Base-by-base conservation (phyloP, 352 stramenopile species). In the Pythium monospermum region DNA sequence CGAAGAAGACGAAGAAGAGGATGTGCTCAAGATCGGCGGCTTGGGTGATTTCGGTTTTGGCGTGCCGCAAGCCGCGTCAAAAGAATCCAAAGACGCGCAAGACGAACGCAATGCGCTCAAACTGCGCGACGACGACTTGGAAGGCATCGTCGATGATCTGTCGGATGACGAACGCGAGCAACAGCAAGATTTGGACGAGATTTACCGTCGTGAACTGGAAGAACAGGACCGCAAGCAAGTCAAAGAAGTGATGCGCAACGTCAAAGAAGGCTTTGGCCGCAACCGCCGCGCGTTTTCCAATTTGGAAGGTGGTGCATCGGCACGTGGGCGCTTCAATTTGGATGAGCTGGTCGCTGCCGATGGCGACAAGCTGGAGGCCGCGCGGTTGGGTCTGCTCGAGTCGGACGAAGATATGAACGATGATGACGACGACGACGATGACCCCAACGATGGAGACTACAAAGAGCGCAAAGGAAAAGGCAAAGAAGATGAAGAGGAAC, bases 41-140 rank as follows among this genome's bases (percentile, higher is more conserved):
- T 69, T 94, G 0, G 80, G 80, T 16, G 80, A 94, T 54, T 94
- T 91, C 61, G 83, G 83, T 70, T 94, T 94, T 51, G 83, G 80
- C 4, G 81, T 91, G 4, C 73, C 79, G 0, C 69, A 85, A 54
- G 71, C 69, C 5, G 70, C 76, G 28, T 89, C 75, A 4, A 73
- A 86, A 23, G 79, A 83, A 43, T 80, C 70, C 3, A 91, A 85
- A 49, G 83, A 94, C 16, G 73, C 75, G 0, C 77, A 90, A 58
- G 83, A 91, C 13, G 80, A 91, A 52, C 76, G 73, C 15, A 82
- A 78, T 12, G 80, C 80, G 7, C 64, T 94, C 7, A 79, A 83
- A 48, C 57, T 91, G 49, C 78, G 73, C 12, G 75, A 91, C 26
- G 83, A 87, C 27, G 83, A 94, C 50, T 68, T 94, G 11, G 79